Percentiles rank a stretch among this genome's conserved stretches.
Evolutionary conservation across 192 early-diverging fungal genomes (phyloP).

Genomic region (Dissophora globulifera): DNA sequence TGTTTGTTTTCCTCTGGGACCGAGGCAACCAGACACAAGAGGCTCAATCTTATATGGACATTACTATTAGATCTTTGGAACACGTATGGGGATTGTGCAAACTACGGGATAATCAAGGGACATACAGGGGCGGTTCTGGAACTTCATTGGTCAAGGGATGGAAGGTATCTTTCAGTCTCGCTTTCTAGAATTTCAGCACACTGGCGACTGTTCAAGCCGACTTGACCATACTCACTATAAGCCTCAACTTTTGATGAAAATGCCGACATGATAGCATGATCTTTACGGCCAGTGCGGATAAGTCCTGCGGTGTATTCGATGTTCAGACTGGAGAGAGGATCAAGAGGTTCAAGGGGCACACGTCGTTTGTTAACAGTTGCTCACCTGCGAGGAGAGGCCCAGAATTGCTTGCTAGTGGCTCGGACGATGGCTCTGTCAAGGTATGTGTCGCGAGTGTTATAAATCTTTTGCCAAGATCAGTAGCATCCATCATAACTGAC

Average conservation of each 20-base stretch:
- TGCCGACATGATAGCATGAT: slow-evolving; percentile 64
- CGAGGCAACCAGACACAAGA: background rate
- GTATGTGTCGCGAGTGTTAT: slow-evolving; percentile 36
- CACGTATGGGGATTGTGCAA: slow-evolving; percentile 89
- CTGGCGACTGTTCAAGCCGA: no score
- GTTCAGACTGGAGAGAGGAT: slow-evolving; percentile 83
- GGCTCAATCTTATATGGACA: background rate
- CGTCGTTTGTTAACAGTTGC: slow-evolving; percentile 82
- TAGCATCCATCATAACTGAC: background rate
- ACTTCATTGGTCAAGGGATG: slow-evolving; percentile 86
- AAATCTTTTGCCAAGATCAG: background rate
- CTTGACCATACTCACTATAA: background rate
- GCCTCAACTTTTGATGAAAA: background rate
- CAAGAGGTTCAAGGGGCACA: slow-evolving; percentile 84
- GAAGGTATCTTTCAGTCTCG: no score
- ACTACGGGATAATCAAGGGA: slow-evolving; percentile 89
- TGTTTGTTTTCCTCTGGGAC: no score
- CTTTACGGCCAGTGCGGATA: slow-evolving; percentile 87
- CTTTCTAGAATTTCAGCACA: no score
- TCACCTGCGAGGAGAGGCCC: slow-evolving; percentile 75
- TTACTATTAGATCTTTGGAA: slow-evolving; percentile 84
- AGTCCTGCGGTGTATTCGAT: slow-evolving; percentile 85
- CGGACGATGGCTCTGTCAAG: slow-evolving; percentile 85
- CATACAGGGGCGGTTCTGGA: slow-evolving; percentile 89
- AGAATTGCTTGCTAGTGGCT: slow-evolving; percentile 83